phyloP scores from a whole-genome alignment of 345 rosid species.

The Eucalyptus microcorys region DNA sequence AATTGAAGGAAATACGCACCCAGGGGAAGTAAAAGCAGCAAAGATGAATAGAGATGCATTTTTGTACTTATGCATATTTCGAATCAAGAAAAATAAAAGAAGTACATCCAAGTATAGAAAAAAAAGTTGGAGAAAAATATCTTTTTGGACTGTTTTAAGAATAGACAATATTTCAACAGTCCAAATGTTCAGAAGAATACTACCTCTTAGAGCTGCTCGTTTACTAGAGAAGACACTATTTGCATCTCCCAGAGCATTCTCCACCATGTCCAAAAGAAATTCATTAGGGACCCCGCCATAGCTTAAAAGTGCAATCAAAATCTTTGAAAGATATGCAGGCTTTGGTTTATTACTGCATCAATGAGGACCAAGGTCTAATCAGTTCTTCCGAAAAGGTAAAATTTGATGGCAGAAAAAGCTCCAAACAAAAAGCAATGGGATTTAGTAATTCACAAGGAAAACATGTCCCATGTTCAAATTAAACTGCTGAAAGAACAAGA shows the following conservation, averaged over 20 bases:
- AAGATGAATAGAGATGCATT: not conserved
- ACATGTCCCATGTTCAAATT: not conserved
- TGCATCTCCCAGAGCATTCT: constrained; percentile 41
- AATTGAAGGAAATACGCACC: not conserved
- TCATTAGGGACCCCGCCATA: constrained; percentile 64
- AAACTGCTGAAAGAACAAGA: not conserved
- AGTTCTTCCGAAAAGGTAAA: not conserved
- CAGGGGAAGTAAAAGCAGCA: not conserved
- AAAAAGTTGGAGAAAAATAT: not conserved
- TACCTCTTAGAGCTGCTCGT: constrained; percentile 49
- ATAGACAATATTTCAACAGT: not conserved
- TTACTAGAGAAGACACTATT: constrained; percentile 14
- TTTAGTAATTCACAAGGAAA: not conserved
- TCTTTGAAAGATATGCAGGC: constrained; percentile 30
- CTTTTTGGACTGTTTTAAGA: not conserved
- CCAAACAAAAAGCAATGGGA: not conserved
- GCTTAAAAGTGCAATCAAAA: constrained; percentile 54
- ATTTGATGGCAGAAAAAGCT: not conserved
- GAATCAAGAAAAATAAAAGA: not conserved
- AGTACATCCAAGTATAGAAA: not conserved
- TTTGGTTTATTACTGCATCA: constrained; percentile 42
- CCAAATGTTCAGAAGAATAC: not conserved
- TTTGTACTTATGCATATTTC: not conserved
- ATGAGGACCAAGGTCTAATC: not conserved
- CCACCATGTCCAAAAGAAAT: constrained; percentile 37